These are phyloP conservation scores for Ogataea glucozyma DNA, from an alignment of 805 yeast species.

Conservation along the genomic window DNA sequence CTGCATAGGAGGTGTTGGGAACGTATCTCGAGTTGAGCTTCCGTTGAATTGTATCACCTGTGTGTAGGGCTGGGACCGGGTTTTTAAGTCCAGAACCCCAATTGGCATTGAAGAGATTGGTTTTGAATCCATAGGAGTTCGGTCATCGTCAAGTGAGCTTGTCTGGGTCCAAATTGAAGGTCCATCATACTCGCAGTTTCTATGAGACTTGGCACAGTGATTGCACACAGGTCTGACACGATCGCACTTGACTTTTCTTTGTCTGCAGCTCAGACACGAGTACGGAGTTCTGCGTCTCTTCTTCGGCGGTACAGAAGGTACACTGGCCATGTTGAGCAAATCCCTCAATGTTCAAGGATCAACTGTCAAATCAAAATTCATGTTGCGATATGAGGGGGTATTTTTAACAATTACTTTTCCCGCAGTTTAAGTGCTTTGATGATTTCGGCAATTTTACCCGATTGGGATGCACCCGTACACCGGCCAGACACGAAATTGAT, in stretches of 20 bases:
- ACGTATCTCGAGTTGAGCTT: not conserved
- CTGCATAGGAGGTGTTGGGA: not conserved
- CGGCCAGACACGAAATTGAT: too few relatives aligned
- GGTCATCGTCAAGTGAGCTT: too few relatives aligned
- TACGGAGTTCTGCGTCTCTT: constrained; percentile 28
- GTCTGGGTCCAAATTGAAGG: constrained; percentile 18
- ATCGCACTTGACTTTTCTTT: constrained; percentile 29
- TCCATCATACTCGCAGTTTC: constrained; percentile 26
- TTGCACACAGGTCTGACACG: constrained; percentile 26
- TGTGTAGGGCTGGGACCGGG: not conserved
- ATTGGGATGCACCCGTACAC: too few relatives aligned
- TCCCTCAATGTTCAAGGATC: too few relatives aligned
- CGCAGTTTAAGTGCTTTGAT: too few relatives aligned
- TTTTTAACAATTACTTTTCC: too few relatives aligned
- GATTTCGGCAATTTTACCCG: too few relatives aligned
- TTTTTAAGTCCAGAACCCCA: not conserved
- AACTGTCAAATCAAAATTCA: too few relatives aligned
- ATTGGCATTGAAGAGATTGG: not conserved
- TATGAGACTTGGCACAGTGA: constrained; percentile 19
- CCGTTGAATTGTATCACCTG: not conserved
- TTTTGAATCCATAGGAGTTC: too few relatives aligned
- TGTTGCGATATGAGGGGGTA: too few relatives aligned
- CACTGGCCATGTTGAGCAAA: too few relatives aligned
- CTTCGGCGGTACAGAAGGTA: constrained; percentile 15
- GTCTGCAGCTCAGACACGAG: constrained; percentile 28